Base-by-base conservation (phyloP, 345 rosid genomes). In the Salix arbutifolia region DNA sequence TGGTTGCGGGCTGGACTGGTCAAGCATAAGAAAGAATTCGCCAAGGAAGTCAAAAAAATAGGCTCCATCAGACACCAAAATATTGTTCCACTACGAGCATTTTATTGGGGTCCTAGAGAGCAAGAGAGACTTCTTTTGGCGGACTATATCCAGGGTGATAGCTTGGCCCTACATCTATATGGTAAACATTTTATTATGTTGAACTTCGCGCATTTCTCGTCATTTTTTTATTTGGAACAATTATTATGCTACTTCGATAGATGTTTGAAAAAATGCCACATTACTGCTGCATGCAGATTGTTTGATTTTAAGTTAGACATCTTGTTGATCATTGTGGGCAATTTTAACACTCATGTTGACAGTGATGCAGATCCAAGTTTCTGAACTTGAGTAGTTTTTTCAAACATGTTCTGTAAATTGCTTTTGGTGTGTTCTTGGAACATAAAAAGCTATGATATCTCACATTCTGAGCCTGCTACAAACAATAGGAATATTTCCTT, bases 41-140 rank as follows among this genome's bases (percentile, higher is more conserved):
- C 93, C 3, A 91, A 84, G 88, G 99, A 95, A 85, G 94, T 86
- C 10, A 92, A 93, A 80, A 95, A 83, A 74, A 89, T 95, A 31
- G 94, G 97, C 25, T 91, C 92, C 35, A 80, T 93, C 73, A 86
- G 85, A 78, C 90, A 93, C 86, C 88, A 89, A 3, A 89, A 87
- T 81, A 87, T 93, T 75, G 97, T 91, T 74, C 90, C 93, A 8
- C 56, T 95, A 73, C 89, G 94, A 75, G 99, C 97, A 16, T 95
- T 90, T 84, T 95, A 95, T 76, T 93, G 97, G 97, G 97, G 99
- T 10, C 97, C 96, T 14, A 88, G 96, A 79, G 97, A 95, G 83
- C 97, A 93, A 73, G 99, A 95, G 76, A 85, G 99, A 73, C 99
- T 93, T 81, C 94, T 95, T 70, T 85, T 93, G 10, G 90, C 97